Conservation (phyloP, 495 filamentous ascomycete species). For the Aspergillus egyptiacus region DNA sequence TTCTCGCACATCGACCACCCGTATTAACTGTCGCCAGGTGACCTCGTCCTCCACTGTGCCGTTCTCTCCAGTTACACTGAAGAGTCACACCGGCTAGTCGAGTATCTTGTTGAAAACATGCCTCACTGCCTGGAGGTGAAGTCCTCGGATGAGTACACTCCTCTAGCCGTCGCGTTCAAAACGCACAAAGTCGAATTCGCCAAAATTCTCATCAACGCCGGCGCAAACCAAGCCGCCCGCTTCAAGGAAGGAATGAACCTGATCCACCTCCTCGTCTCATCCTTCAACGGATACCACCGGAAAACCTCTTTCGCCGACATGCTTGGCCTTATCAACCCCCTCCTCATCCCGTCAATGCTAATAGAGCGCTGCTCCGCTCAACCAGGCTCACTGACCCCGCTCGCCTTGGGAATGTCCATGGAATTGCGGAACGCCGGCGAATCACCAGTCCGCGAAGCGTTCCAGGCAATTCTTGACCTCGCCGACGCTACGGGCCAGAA, state of each 20-base stretch:
- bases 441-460: not conserved
- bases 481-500: slow-evolving; percentile 40
- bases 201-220: slow-evolving; percentile 54
- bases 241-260: slow-evolving; percentile 52
- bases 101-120: slow-evolving; percentile 52
- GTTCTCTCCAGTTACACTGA: slow-evolving; percentile 41
- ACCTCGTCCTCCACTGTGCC: slow-evolving; percentile 62
- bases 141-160: slow-evolving; percentile 50
- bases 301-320: slow-evolving; percentile 32
- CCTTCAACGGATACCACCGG: slow-evolving; percentile 1
- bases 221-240: slow-evolving; percentile 57
- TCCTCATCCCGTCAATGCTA: slow-evolving; percentile 40
- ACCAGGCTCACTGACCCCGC: slow-evolving; percentile 45
- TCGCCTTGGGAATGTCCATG: slow-evolving; percentile 34
- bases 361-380: slow-evolving; percentile 35
- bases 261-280: slow-evolving; percentile 47
- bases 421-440: not conserved
- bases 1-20: not conserved
- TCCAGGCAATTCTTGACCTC: slow-evolving; percentile 34
- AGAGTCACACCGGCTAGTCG: slow-evolving; percentile 46
- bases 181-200: slow-evolving; percentile 46
- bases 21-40: slow-evolving; percentile 31
- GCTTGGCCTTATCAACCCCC: slow-evolving; percentile 48
- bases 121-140: slow-evolving; percentile 55
- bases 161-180: slow-evolving; percentile 53